Evolutionary conservation across 2,329 filamentous ascomycete species (phyloP).

Genomic region (Leptographium lundbergii): DNA sequence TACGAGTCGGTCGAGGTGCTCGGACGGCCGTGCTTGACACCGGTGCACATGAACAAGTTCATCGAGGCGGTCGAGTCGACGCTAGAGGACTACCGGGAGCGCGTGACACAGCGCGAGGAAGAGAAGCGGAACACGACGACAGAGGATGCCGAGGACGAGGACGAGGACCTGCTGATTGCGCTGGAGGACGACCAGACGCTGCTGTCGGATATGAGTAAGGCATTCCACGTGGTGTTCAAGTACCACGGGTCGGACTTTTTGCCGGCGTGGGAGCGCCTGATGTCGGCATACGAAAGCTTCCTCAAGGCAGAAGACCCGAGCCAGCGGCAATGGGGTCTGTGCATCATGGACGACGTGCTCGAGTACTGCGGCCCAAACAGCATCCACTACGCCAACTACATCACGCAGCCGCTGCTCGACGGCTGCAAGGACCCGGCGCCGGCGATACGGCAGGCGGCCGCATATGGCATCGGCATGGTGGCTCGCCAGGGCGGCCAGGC

Average conservation of each 20-base stretch:
- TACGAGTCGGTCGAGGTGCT: constrained; percentile 96
- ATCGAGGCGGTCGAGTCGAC: constrained; percentile 77
- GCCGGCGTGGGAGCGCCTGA: constrained; percentile 73
- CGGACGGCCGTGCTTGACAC: constrained; percentile 68
- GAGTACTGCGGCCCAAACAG: constrained; percentile 91
- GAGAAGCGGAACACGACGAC: constrained; percentile 61
- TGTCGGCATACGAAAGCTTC: constrained; percentile 77
- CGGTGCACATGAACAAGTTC: constrained; percentile 72
- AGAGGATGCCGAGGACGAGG: constrained; percentile 79
- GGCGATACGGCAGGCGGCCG: constrained; percentile 81
- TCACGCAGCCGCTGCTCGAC: constrained; percentile 73
- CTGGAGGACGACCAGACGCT: constrained; percentile 96
- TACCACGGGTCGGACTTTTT: constrained; percentile 81
- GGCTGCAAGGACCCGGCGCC: constrained; percentile 79
- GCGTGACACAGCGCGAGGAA: constrained; percentile 71
- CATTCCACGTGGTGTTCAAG: constrained; percentile 98
- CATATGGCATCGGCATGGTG: constrained; percentile 90
- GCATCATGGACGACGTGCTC: constrained; percentile 95
- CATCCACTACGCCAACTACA: constrained; percentile 74
- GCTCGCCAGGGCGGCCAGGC: constrained; percentile 79
- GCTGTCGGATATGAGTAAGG: constrained; percentile 99
- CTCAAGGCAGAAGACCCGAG: constrained; percentile 72
- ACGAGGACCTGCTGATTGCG: constrained; percentile 75
- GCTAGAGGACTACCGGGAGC: constrained; percentile 83
- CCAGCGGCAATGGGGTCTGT: constrained; percentile 96